Base-by-base conservation (phyloP, 2,329 filamentous ascomycete genomes). In the Penicillium sp. region DNA sequence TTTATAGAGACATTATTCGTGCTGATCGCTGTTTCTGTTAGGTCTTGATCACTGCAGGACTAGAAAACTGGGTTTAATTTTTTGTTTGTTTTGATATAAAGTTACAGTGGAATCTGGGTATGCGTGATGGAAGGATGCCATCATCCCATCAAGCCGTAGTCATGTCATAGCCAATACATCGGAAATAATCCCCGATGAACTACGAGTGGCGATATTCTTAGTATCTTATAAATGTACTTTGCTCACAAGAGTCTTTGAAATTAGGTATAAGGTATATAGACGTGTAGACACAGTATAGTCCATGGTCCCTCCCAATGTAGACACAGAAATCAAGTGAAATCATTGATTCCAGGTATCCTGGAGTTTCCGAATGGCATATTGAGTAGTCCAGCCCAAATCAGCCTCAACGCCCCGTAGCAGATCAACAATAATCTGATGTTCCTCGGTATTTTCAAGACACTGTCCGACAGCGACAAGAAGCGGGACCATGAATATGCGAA, bases 401-500 rank as follows among this genome's bases (percentile, higher is more conserved):
- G 72, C 76, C 66, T 87, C 83, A n/a, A 87, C 79, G 1, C 79
- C 82, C 16, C 77, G 75, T 19, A 88, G 69, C 33, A 87, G 69
- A 41, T 80, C 76, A 13, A 86, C 63, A 4, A 87, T 77, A 2
- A 84, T 77, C 31, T 79, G 71, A 19, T 82, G 79, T 68, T 85
- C 84, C 15, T 75, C 75, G 2, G 71, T 69, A 39, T 80, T 77
- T 25, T 79, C 81, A 16, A 86, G 69, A 60, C 83, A 85, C 61
- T 85, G 81, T 1, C 84, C 84, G 9, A 84, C 82, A 2, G 84
- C 83, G 68, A 83, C 85, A 3, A 87, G 72, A 6, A 84, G 78
- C 56, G 86, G 83, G 2, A 85, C 76, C 61, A 81, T 80, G 62
- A 84, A 80, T 23, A 86, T 80, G n/a, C 82, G 78, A 2, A 84